Base-by-base conservation (phyloP, 441 rosid genomes). In the Mallotus japonicus region DNA sequence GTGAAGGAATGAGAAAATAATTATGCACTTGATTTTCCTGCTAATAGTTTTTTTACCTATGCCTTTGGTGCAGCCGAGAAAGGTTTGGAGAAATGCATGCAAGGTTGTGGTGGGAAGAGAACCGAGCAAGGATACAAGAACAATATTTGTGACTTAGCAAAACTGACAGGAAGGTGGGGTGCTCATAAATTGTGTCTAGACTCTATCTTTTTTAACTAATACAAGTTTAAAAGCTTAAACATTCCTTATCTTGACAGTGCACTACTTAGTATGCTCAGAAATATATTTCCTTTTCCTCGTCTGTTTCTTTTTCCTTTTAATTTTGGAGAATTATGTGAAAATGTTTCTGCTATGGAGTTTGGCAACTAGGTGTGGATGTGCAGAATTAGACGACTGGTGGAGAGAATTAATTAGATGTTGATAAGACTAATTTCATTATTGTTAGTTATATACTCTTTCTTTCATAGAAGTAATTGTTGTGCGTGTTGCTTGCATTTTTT, bases 101-200 rank as follows among this genome's bases (percentile, higher is more conserved):
- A 10, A 87, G 94, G 85, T 47, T 87, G 75, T 95, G 99, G 99
- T 95, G 97, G 99, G 97, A 92, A 50, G 86, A 89, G 79, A 95
- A 95, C 79, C 87, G 92, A 77, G 89, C 86, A 20, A 85, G 97
- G 86, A 92, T 95, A 84, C 96, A 89, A 65, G 88, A 92, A 76
- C 97, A 90, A 63, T 95, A 90, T 88, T 82, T 92, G 80, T 91
- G 86, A 89, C 73, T 65, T 28, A 54, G 46, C 69, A 61, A 6
- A 73, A 64, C 66, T 68, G 24, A 77, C 40, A 22, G 40, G 40
- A 37, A 37, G 40, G 40, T 58, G 50, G 4, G 5, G n/a, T 10
- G 40, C 72, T 51, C 11, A 70, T 51, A 61, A 71, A 67, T 49
- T 66, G 65, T 44, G 40, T 37, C 40, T 37, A 37, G 40, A 37